These are phyloP conservation scores for Linnemannia exigua DNA, from an alignment of 192 early-diverging fungal genomes.

Conservation along the genomic window DNA sequence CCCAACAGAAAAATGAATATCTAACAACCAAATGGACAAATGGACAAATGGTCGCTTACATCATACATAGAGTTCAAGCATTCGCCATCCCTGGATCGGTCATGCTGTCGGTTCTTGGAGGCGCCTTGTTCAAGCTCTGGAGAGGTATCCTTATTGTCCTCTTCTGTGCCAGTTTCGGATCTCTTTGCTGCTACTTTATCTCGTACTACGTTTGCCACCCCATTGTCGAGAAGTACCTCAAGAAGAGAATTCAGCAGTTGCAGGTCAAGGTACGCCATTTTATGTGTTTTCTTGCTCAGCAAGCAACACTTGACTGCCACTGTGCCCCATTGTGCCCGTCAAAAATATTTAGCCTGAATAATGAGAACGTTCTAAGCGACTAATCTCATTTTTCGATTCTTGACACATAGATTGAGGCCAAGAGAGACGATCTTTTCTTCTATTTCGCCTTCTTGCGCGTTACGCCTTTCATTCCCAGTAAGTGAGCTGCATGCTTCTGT, in stretches of 20 bases:
- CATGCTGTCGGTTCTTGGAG: conserved; percentile 71
- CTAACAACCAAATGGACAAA: background rate
- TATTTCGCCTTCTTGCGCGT: conserved; percentile 56
- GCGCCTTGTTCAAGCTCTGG: conserved; percentile 69
- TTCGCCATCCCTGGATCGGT: conserved; percentile 72
- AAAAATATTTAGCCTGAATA: background rate
- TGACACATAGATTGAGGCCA: conserved; percentile 33
- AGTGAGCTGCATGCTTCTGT: background rate
- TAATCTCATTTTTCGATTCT: background rate
- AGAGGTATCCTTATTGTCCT: conserved; percentile 57
- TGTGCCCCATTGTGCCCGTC: background rate
- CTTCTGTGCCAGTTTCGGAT: conserved; percentile 64
- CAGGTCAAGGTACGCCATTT: conserved; percentile 58
- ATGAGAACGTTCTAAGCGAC: background rate
- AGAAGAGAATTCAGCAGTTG: conserved; percentile 59
- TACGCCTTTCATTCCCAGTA: conserved; percentile 53
- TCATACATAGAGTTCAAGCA: conserved; percentile 61
- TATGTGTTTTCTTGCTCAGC: background rate
- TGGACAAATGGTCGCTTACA: background rate
- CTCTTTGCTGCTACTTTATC: conserved; percentile 65
- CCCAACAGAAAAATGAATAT: background rate
- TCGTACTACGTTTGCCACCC: conserved; percentile 64
- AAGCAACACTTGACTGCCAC: background rate
- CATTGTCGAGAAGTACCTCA: conserved; percentile 63
- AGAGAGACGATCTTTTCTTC: conserved; percentile 52